Evolutionary conservation across 805 yeast genomes (phyloP), one percentile per base, ranked within the genome.

Genomic region (Ogataea dorogensis): DNA sequence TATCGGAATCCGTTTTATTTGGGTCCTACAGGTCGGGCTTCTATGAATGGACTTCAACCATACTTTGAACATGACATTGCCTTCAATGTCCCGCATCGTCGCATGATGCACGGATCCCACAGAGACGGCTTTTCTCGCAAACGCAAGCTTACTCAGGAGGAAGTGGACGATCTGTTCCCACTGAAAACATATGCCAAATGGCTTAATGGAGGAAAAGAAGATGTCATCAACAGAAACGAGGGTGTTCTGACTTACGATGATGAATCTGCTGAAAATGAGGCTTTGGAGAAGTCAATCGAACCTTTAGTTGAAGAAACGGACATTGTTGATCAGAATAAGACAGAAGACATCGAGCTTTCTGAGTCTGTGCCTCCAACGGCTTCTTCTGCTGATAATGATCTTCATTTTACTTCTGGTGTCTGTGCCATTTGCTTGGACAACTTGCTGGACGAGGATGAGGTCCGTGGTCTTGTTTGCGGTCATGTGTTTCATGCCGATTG

Each of bases 401-500:
- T 61, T 17, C 85, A 79, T 49, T 79, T 65, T 49, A 72, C 78
- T 24, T 77, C 84, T 1, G 93, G 88, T 8, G 58, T 73, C 1
- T 85, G 95, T 66, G 88, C 91, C 9, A 81, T 85, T 46, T 85
- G 95, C 58, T 67, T 86, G 22, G 94, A 85, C 25, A 57, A 64
- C 4, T 68, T 81, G 36, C 82, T 76, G 44, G 72, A 72, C 32
- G 78, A 71, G 10, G 86, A 82, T 34, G 54, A 58, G 1, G 86
- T 86, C 2, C 73, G 95, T 32, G 86, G 86, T 0, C 67, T 86
- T 28, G 65, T 83, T 8, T 86, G 95, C 62, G 87, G 88, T 3
- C 95, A 86, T 59, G 87, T 81, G 2, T 86, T 79, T 70, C 95
- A 86, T 53, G 68, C 79, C 15, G 80, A 72, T 12, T 86, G 95